Conservation (phyloP, 768 basidiomycete species). For the Russula earlei region DNA sequence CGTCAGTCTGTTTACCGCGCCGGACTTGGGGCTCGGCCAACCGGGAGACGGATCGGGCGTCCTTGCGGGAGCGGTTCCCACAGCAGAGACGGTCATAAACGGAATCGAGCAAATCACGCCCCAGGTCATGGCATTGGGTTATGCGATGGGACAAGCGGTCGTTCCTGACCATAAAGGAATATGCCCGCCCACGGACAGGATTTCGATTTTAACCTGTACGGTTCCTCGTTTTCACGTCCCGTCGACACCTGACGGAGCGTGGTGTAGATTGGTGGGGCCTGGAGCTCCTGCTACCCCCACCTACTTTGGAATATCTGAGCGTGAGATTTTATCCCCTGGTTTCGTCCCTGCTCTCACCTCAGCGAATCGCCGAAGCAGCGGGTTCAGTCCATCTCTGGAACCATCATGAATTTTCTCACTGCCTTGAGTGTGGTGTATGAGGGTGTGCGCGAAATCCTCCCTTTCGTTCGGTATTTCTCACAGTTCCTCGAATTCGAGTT, state of each 20-base stretch:
- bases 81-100: slow-evolving; percentile 57
- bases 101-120: slow-evolving; percentile 68
- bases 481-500: slow-evolving; percentile 76
- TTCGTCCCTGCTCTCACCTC: not conserved
- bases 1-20: slow-evolving; percentile 47
- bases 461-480: slow-evolving; percentile 75
- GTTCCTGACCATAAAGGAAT: slow-evolving; percentile 59
- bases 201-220: slow-evolving; percentile 74
- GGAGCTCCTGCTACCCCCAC: slow-evolving; percentile 66
- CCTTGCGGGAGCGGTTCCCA: slow-evolving; percentile 68
- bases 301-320: slow-evolving; percentile 51
- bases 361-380: slow-evolving; percentile 30
- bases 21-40: slow-evolving; percentile 65
- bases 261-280: slow-evolving; percentile 86
- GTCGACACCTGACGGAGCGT: not conserved
- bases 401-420: slow-evolving; percentile 66
- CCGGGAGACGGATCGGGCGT: slow-evolving; percentile 60
- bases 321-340: slow-evolving; percentile 29
- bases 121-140: slow-evolving; percentile 68
- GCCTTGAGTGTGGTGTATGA: slow-evolving; percentile 59
- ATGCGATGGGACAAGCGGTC: slow-evolving; percentile 58
- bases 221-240: slow-evolving; percentile 4
- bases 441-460: slow-evolving; percentile 74
- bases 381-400: slow-evolving; percentile 48
- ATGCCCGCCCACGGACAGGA: slow-evolving; percentile 65